A percentile compares a stretch with the other conserved stretches of the same genome.
phyloP scores from a whole-genome alignment of 768 basidiomycete genomes.

The Lentinus tigrinus region DNA sequence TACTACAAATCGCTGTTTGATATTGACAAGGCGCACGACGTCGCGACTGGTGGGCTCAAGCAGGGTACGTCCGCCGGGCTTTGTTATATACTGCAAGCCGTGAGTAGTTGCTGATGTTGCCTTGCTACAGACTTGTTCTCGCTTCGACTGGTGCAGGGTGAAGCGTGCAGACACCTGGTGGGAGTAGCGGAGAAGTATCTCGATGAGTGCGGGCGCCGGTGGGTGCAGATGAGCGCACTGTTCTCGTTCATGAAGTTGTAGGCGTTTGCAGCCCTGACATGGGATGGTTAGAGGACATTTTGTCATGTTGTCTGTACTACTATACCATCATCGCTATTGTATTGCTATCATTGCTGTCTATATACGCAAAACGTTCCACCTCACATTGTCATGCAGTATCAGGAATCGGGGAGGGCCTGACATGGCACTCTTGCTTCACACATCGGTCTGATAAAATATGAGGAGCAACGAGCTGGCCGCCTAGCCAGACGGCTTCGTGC shows the following conservation, averaged over 20 bases:
- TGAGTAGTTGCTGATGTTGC: neutral
- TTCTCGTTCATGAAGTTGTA: constrained; percentile 81
- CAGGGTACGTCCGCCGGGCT: constrained; percentile 29
- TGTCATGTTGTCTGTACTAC: neutral
- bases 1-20: constrained; percentile 84
- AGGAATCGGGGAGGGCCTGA: neutral
- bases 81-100: neutral
- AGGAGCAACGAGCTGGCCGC: neutral
- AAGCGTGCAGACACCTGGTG: constrained; percentile 51
- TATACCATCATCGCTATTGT: constrained; percentile 8
- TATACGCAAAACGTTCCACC: neutral
- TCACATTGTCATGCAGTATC: neutral
- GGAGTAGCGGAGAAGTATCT: constrained; percentile 74
- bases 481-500: constrained; percentile 5
- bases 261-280: neutral
- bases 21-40: constrained; percentile 54
- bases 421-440: neutral
- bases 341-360: constrained; percentile 10
- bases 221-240: constrained; percentile 77
- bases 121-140: constrained; percentile 39
- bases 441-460: too few species aligned
- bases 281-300: neutral
- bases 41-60: constrained; percentile 43
- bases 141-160: constrained; percentile 48
- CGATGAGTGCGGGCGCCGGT: constrained; percentile 84